Evolutionary conservation across 2,329 filamentous ascomycete genomes (phyloP), one percentile per base, ranked within the genome.

Genomic region (Elsinoe batatas): DNA sequence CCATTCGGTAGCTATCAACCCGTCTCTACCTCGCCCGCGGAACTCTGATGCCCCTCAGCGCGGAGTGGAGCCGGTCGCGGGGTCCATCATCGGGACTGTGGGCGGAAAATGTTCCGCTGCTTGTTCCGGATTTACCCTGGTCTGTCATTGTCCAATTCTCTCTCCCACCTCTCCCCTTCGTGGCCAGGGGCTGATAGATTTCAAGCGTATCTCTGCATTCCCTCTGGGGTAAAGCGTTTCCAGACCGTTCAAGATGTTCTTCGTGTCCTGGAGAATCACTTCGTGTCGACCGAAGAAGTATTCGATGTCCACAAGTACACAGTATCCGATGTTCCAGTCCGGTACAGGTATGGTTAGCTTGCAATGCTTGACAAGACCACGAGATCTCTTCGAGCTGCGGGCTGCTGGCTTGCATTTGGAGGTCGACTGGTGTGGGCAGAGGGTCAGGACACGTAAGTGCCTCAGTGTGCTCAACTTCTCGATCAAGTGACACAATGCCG

Each of bases 61-160:
- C 44, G 44, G 44, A 35, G 44, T 49, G 44, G 44, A 49, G 44
- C 44, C 44, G 44, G 30, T 33, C 44, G 44, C 26, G 44, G 44
- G 44, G 44, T 35, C 32, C 12, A 49, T 11, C 26, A 18, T 49
- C 44, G 44, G 44, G 44, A 49, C 12, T 33, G 44, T 33, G 44
- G 44, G 30, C 44, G 44, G 44, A 33, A 33, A 17, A 7, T 3
- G 15, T 49, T 49, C 44, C 44, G 44, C 44, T 35, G 44, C 30
- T 8, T n/a, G 36, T 38, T 38, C 36, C 36, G 36, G 36, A 38
- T 30, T 30, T 8, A 30, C 26, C 26, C 26, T n/a, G n/a, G n/a
- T n/a, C n/a, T n/a, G n/a, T n/a, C n/a, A n/a, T n/a, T n/a, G n/a
- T n/a, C n/a, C n/a, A n/a, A n/a, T n/a, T n/a, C n/a, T n/a, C n/a